Conservation (phyloP, 164 flowering plant species). For the Piper betle region DNA sequence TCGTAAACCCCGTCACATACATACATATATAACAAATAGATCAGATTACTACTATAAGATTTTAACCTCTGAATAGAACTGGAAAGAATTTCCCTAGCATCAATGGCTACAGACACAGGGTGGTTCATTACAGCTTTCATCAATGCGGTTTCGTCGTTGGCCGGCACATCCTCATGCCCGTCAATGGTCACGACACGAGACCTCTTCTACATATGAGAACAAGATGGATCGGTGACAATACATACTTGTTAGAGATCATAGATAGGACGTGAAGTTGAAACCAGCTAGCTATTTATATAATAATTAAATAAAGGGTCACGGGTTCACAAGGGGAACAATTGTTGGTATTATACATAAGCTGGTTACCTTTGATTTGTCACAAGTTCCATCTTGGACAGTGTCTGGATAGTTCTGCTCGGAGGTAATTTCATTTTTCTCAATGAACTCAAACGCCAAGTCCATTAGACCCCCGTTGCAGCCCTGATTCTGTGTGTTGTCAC, state of each 20-base stretch:
- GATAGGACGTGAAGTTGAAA: neutral
- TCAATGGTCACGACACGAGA: conserved; percentile 45
- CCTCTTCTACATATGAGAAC: conserved; percentile 32
- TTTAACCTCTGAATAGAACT: conserved; percentile 70
- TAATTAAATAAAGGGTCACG: no score
- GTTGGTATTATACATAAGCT: no score
- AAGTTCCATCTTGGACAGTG: conserved; percentile 43
- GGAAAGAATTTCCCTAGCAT: conserved; percentile 60
- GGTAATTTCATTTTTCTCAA: conserved; percentile 48
- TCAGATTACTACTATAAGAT: no score
- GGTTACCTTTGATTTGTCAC: conserved; percentile 35
- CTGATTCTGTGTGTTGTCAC: conserved; percentile 51
- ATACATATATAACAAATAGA: no score
- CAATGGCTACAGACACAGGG: conserved; percentile 77
- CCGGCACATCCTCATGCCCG: conserved; percentile 68
- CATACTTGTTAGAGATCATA: neutral
- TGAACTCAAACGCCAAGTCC: conserved; percentile 66
- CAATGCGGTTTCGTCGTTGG: conserved; percentile 50
- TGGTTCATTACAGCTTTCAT: conserved; percentile 67
- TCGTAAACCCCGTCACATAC: no score
- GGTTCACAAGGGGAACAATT: no score
- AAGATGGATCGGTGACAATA: neutral
- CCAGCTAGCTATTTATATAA: no score
- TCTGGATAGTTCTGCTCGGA: conserved; percentile 62
- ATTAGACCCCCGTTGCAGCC: conserved; percentile 90